Conservation (phyloP, 1,139 yeast species). For the Kurtzmaniella quercitrusa region DNA sequence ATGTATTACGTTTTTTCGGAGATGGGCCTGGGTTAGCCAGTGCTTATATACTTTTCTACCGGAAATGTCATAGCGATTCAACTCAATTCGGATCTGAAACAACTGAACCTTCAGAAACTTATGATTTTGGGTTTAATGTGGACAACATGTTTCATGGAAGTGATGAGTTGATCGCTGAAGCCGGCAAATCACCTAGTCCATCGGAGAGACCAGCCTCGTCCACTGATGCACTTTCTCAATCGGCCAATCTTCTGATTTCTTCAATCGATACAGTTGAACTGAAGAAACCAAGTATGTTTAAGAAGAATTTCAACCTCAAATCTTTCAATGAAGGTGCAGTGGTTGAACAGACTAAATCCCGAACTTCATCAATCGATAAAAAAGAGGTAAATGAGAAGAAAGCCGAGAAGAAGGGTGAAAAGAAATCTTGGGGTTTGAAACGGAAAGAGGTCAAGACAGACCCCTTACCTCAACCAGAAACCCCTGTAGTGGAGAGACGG, state of each 20-base stretch:
- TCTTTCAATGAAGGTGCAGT: conserved; percentile 13
- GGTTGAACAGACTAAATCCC: conserved; percentile 9
- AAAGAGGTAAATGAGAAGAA: not conserved
- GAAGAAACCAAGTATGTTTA: conserved; percentile 19
- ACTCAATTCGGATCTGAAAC: conserved; percentile 4
- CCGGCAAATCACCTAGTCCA: conserved; percentile 2
- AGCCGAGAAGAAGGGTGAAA: conserved; percentile 1
- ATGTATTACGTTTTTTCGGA: conserved; percentile 84
- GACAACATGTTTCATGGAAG: conserved; percentile 33
- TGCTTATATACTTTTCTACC: conserved; percentile 83
- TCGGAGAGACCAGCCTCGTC: not conserved
- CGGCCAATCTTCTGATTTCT: not conserved
- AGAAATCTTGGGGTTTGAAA: conserved; percentile 23
- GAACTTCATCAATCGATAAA: conserved; percentile 2
- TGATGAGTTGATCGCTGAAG: conserved; percentile 16
- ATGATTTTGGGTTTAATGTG: conserved; percentile 35
- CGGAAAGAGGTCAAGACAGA: conserved; percentile 27
- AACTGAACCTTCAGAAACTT: conserved; percentile 18
- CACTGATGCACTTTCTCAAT: not conserved
- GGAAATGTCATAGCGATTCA: conserved; percentile 20
- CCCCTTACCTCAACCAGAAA: conserved; percentile 8
- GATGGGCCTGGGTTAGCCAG: conserved; percentile 86
- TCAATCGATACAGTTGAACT: conserved; percentile 2
- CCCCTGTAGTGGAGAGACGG: conserved; percentile 16
- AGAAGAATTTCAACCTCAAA: conserved; percentile 26